phyloP scores from a whole-genome alignment of 495 filamentous ascomycete species.

The Coniosporium apollinis region DNA sequence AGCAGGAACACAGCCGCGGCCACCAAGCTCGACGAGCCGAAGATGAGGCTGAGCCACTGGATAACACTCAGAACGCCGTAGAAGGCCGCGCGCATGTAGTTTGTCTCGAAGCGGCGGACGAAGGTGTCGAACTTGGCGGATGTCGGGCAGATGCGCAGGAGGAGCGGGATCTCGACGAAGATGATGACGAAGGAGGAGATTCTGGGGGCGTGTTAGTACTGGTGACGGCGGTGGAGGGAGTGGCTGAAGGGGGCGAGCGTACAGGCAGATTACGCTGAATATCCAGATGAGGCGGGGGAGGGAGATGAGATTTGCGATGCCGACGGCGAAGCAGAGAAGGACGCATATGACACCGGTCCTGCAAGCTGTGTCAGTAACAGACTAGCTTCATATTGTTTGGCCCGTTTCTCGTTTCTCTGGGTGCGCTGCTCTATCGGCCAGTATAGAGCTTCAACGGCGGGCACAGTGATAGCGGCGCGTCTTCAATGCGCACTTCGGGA shows the following conservation, averaged over 20 bases:
- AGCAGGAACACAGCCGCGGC: constrained; percentile 71
- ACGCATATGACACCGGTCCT: constrained; percentile 94
- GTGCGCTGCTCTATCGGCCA: background rate
- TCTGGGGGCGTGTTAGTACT: constrained; percentile 27
- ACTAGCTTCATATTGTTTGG: background rate
- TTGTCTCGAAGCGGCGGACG: constrained; percentile 83
- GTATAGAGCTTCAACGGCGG: background rate
- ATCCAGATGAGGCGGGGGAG: constrained; percentile 48
- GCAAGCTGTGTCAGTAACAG: constrained; percentile 3
- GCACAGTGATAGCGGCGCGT: background rate
- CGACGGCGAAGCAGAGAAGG: constrained; percentile 85
- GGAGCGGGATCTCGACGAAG: constrained; percentile 92
- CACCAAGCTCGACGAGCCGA: constrained; percentile 50
- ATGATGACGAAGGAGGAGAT: constrained; percentile 69
- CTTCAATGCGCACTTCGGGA: background rate
- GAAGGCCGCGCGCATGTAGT: constrained; percentile 91
- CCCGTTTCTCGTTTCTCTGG: background rate
- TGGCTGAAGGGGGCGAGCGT: constrained; percentile 23
- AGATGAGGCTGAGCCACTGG: constrained; percentile 63
- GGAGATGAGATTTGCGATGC: constrained; percentile 80
- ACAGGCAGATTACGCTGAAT: constrained; percentile 78
- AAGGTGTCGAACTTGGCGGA: constrained; percentile 74
- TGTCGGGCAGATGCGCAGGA: constrained; percentile 94
- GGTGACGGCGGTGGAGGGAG: background rate
- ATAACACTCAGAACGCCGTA: constrained; percentile 66